Evolutionary conservation across 2,329 filamentous ascomycete genomes (phyloP).

Genomic region (Pestalotiopsis sp.): DNA sequence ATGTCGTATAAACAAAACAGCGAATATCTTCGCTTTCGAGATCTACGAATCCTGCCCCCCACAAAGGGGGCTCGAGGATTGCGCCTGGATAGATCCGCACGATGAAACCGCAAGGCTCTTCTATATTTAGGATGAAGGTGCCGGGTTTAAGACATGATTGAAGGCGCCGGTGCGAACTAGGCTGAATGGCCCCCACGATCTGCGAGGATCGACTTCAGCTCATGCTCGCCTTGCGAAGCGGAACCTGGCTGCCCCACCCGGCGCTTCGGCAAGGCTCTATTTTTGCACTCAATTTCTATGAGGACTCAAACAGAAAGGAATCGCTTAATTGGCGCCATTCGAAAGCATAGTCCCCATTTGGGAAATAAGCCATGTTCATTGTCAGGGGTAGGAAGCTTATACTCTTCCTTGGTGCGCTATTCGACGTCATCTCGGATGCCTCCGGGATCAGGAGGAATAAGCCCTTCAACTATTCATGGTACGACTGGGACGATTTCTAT

Average conservation of each 20-base stretch:
- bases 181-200: not conserved
- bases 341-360: not conserved
- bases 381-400: not conserved
- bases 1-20: not conserved
- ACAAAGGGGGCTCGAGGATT: not conserved
- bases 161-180: not conserved
- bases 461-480: not conserved
- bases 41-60: not conserved
- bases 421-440: too few relatives aligned
- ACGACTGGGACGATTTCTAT: not conserved
- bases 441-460: not conserved
- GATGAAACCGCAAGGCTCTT: not conserved
- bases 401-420: too few relatives aligned
- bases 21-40: not conserved
- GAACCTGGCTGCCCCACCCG: not conserved
- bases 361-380: not conserved
- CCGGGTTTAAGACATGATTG: not conserved
- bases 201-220: not conserved
- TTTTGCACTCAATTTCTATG: not conserved
- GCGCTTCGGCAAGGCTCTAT: not conserved
- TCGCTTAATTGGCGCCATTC: not conserved
- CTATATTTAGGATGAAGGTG: not conserved
- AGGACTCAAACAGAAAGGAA: not conserved
- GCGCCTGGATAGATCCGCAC: not conserved
- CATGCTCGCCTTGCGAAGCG: not conserved